Evolutionary conservation across 805 yeast species (phyloP), one percentile per base, ranked within the genome.

Genomic region (Schwanniomyces yamadae): DNA sequence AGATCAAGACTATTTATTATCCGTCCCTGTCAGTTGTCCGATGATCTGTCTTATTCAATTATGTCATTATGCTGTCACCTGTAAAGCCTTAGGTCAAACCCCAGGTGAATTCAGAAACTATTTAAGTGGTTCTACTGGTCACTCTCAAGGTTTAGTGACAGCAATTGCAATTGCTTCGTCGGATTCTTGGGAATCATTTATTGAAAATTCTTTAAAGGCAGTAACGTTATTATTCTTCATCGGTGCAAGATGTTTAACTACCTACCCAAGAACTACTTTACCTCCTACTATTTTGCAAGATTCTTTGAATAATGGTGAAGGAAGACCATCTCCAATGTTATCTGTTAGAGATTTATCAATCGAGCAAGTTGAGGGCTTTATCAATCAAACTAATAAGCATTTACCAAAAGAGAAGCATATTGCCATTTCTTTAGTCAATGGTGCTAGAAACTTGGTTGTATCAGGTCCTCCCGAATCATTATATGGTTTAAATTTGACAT

Each of bases 391-490:
- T 41, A 93, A 93, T 69, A 79, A 84, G 57, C 98, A 90, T 68
- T 77, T 93, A 68, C 97, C 99, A 50, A 69, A 72, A 35, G 96
- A 87, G 53, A 88, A 87, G 66, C 96, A 88, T 57, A 83, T 93
- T 55, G 86, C 82, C 42, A 82, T 93, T 46, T 89, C 98, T 28
- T 78, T 93, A 60, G 75, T 90, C 51, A 93, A 93, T 59, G 99
- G 99, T 62, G 96, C 96, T 31, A 80, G 96, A 70, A 87, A 89
- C 65, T 75, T 89, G 69, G 99, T 93, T 39, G 89, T 91, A 31
- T 79, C 95, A 15, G 99, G 99, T 62, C 99, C 98, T 32, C 98
- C 99, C 39, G 96, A 90, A 75, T 89, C 98, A 3, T 73, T 93
- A 44, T 93, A 91, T 54, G 99, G 99, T 73, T 77, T 93, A 54